Evolutionary conservation across 2,329 filamentous ascomycete genomes (phyloP).

Genomic region (Trichoderma asperellum): DNA sequence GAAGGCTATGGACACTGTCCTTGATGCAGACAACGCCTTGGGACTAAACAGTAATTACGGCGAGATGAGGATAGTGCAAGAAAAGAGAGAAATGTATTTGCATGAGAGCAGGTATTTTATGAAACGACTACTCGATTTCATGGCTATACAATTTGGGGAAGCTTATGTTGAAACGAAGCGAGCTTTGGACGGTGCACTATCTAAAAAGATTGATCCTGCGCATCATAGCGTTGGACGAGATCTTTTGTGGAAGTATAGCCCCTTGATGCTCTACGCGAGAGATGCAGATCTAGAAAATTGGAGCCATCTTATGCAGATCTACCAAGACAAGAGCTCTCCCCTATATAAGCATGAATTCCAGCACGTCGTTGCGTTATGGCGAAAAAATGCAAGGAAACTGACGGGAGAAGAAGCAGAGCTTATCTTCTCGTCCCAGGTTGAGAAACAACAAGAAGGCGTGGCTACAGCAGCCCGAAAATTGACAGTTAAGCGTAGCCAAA

Average conservation of each 20-base stretch:
- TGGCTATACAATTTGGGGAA: conserved; percentile 78
- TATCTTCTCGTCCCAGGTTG: conserved; percentile 81
- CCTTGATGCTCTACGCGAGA: conserved; percentile 83
- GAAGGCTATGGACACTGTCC: conserved; percentile 54
- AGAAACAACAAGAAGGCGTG: conserved; percentile 82
- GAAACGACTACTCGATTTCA: conserved; percentile 76
- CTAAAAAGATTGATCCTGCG: conserved; percentile 69
- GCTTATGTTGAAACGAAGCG: conserved; percentile 72
- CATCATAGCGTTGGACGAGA: conserved; percentile 74
- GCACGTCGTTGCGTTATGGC: conserved; percentile 78
- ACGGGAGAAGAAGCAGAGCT: conserved; percentile 79
- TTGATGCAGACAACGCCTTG: conserved; percentile 47
- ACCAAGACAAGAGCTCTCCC: conserved; percentile 74
- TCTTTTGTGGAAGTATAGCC: conserved; percentile 84
- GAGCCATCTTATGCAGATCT: conserved; percentile 77
- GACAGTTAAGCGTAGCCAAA: conserved; percentile 93
- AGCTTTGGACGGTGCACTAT: conserved; percentile 62
- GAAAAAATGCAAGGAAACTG: conserved; percentile 73
- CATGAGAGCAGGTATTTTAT: conserved; percentile 77
- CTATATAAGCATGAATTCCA: conserved; percentile 84
- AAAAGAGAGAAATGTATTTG: conserved; percentile 90
- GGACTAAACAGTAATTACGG: conserved; percentile 74
- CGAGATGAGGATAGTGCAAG: conserved; percentile 89
- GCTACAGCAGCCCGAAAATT: conserved; percentile 81
- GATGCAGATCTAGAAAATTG: conserved; percentile 83